phyloP scores from a whole-genome alignment of 371 early-diverging fungal species.

The Lichtheimia hyalospora region DNA sequence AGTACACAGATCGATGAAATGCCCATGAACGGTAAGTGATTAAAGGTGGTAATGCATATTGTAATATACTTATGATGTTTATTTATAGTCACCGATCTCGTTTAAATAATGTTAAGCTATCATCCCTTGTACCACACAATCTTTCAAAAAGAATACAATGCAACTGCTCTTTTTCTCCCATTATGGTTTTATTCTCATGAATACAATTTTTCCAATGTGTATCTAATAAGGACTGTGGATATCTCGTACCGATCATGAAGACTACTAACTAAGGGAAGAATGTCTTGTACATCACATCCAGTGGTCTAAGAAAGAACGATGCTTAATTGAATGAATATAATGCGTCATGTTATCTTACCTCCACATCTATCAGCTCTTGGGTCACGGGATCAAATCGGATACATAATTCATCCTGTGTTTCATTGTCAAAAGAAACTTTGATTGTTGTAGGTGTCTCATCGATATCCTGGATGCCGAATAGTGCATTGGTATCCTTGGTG shows the following conservation, averaged over 20 bases:
- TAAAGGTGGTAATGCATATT: neutral
- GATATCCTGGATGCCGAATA: conserved; percentile 6
- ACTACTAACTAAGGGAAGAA: conserved; percentile 2
- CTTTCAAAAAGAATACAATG: neutral
- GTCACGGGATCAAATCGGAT: neutral
- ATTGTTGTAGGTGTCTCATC: neutral
- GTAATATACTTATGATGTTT: neutral
- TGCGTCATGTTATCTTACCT: neutral
- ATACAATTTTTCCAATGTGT: neutral
- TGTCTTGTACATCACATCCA: conserved; percentile 1
- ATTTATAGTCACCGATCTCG: conserved; percentile 4
- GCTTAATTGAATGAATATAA: neutral
- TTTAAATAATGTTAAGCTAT: conserved; percentile 5
- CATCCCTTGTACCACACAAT: neutral
- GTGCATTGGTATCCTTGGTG: neutral
- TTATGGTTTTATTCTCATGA: neutral
- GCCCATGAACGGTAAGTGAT: conserved; percentile 79
- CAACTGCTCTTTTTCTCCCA: neutral
- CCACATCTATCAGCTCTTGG: neutral
- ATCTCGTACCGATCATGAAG: neutral
- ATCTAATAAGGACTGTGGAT: neutral
- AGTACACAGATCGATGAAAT: conserved; percentile 96
- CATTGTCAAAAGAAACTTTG: neutral
- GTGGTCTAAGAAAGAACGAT: neutral
- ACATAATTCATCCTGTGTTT: neutral